These are phyloP conservation scores for Botrytis squamosa DNA, from an alignment of 2,329 filamentous ascomycete species.

Conservation along the genomic window DNA sequence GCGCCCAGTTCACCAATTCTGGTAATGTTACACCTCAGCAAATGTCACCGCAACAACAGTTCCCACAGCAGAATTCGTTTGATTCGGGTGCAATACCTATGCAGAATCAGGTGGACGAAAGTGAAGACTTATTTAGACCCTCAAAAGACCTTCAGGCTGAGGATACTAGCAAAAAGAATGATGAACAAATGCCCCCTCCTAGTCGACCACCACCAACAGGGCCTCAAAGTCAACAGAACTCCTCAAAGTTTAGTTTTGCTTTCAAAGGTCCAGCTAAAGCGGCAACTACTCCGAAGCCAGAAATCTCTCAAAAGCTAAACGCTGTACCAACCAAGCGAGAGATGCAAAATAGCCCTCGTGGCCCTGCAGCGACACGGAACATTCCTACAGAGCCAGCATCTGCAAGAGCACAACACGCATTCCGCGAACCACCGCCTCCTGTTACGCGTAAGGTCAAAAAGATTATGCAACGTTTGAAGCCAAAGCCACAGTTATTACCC, in stretches of 20 bases:
- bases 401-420: slow-evolving; percentile 40
- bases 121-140: slow-evolving; percentile 61
- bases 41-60: slow-evolving; percentile 36
- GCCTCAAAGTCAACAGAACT: slow-evolving; percentile 41
- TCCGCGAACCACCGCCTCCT: slow-evolving; percentile 41
- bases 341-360: slow-evolving; percentile 39
- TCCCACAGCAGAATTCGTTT: slow-evolving; percentile 30
- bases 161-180: slow-evolving; percentile 53
- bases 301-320: slow-evolving; percentile 69
- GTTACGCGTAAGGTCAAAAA: slow-evolving; percentile 60
- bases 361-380: slow-evolving; percentile 42
- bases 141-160: slow-evolving; percentile 66
- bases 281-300: slow-evolving; percentile 55
- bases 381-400: slow-evolving; percentile 57
- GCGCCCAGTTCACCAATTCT: slow-evolving; percentile 45
- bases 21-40: slow-evolving; percentile 40
- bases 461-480: slow-evolving; percentile 68
- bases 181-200: slow-evolving; percentile 54
- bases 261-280: slow-evolving; percentile 74
- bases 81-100: slow-evolving; percentile 36
- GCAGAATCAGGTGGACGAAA: slow-evolving; percentile 44
- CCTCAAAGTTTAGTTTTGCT: slow-evolving; percentile 85
- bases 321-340: slow-evolving; percentile 42
- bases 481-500: slow-evolving; percentile 65
- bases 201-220: slow-evolving; percentile 47